Percentiles rank a stretch among this genome's conserved stretches.
These are phyloP conservation scores for Saprolegnia diclina DNA, from an alignment of 352 stramenopile genomes.

Conservation along the genomic window DNA sequence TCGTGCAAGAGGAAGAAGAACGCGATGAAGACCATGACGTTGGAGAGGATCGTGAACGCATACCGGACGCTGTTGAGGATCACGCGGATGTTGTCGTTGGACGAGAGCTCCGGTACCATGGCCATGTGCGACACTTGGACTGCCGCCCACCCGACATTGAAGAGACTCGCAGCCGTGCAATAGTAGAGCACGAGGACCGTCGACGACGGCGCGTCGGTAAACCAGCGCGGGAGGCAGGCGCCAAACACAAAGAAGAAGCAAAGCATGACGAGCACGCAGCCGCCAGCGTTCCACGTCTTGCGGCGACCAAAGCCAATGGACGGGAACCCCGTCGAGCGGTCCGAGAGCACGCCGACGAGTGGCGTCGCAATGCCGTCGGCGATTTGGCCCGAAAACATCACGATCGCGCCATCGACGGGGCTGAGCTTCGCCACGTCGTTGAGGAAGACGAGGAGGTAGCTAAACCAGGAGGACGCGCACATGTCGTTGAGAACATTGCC, in stretches of 20 bases:
- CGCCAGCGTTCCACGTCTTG: slow-evolving; percentile 70
- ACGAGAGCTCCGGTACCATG: slow-evolving; percentile 73
- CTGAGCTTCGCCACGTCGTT: slow-evolving; percentile 45
- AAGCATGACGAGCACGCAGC: slow-evolving; percentile 62
- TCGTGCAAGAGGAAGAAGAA: slow-evolving; percentile 63
- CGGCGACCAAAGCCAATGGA: slow-evolving; percentile 58
- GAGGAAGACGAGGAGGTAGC: slow-evolving; percentile 80
- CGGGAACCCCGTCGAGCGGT: slow-evolving; percentile 55
- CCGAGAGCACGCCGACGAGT: slow-evolving; percentile 69
- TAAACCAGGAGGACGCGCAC: slow-evolving; percentile 85
- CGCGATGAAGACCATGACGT: slow-evolving; percentile 75
- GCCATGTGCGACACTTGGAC: slow-evolving; percentile 85
- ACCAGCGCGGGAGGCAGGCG: slow-evolving; percentile 51
- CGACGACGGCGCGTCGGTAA: slow-evolving; percentile 48
- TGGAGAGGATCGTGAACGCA: slow-evolving; percentile 83
- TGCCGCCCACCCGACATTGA: slow-evolving; percentile 79
- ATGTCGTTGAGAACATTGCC: slow-evolving; percentile 85
- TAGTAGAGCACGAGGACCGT: slow-evolving; percentile 68
- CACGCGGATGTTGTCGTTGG: slow-evolving; percentile 70
- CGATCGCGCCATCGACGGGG: slow-evolving; percentile 68
- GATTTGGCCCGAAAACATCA: slow-evolving; percentile 85
- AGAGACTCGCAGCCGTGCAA: slow-evolving; percentile 63
- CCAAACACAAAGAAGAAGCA: slow-evolving; percentile 86
- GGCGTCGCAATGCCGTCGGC: slow-evolving; percentile 73
- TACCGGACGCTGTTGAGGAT: slow-evolving; percentile 80